Conservation (phyloP, 768 basidiomycete species). For the Tylopilus balloui region DNA sequence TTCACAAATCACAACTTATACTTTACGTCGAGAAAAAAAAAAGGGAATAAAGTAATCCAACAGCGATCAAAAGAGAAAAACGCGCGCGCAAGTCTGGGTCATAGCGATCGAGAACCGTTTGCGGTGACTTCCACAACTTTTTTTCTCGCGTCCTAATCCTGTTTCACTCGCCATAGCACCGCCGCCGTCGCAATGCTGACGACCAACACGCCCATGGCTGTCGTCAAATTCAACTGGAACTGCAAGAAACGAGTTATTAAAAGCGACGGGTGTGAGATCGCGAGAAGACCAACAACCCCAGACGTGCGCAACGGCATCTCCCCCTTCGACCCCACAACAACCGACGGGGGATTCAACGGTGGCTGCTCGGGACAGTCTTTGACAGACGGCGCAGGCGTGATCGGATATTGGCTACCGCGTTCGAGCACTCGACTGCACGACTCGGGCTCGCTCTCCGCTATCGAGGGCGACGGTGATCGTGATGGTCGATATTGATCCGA, state of each 20-base stretch:
- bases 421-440: slow-evolving; percentile 17
- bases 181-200: slow-evolving; percentile 66
- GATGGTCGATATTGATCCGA: slow-evolving; percentile 25
- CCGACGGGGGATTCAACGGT: slow-evolving; percentile 5
- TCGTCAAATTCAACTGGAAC: slow-evolving; percentile 34
- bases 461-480: slow-evolving; percentile 29
- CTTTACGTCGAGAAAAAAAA: slow-evolving; percentile 14
- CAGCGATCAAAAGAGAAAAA: slow-evolving; percentile 5
- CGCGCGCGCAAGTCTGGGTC: slow-evolving; percentile 10
- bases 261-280: slow-evolving; percentile 3
- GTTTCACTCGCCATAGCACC: slow-evolving; percentile 67
- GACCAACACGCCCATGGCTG: slow-evolving; percentile 62
- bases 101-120: slow-evolving; percentile 16
- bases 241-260: slow-evolving; percentile 26
- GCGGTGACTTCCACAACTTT: slow-evolving; percentile 11
- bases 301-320: slow-evolving; percentile 18
- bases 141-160: slow-evolving; percentile 27
- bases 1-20: slow-evolving; percentile 21
- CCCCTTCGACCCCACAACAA: slow-evolving; percentile 13
- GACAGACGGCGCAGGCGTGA: slow-evolving; percentile 30
- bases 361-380: slow-evolving; percentile 29
- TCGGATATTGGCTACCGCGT: slow-evolving; percentile 23
- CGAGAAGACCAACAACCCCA: slow-evolving; percentile 29
- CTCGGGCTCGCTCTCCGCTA: slow-evolving; percentile 30
- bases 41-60: slow-evolving; percentile 31